Evolutionary conservation across 2,329 filamentous ascomycete genomes (phyloP).

Genomic region (Epichloe amarillans): DNA sequence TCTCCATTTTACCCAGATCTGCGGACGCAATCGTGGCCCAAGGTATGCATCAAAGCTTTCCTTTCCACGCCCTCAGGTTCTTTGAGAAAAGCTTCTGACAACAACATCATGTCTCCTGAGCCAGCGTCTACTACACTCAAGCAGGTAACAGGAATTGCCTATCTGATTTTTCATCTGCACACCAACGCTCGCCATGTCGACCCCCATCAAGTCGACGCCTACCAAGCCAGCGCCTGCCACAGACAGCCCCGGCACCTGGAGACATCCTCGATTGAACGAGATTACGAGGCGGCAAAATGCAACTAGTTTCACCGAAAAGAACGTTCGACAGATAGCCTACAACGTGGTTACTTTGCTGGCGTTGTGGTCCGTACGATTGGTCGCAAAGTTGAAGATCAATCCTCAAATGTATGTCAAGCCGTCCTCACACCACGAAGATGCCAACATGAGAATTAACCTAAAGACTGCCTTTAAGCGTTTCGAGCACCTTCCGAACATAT

Average conservation of each 20-base stretch:
- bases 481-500: conserved; percentile 21
- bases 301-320: conserved; percentile 64
- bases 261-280: conserved; percentile 77
- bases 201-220: conserved; percentile 23
- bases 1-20: neutral
- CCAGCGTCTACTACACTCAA: neutral
- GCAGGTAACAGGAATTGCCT: neutral
- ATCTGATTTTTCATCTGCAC: neutral
- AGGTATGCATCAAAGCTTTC: neutral
- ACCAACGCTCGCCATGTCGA: conserved; percentile 14
- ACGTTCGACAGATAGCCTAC: conserved; percentile 55
- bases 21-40: neutral
- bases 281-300: conserved; percentile 71
- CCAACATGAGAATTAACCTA: neutral
- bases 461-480: conserved; percentile 15
- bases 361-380: conserved; percentile 23
- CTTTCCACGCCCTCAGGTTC: neutral
- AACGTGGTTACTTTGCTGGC: conserved; percentile 42
- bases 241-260: conserved; percentile 69
- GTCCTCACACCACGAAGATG: neutral
- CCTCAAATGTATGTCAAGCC: conserved; percentile 21
- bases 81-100: neutral
- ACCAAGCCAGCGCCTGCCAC: conserved; percentile 25
- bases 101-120: neutral
- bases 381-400: conserved; percentile 22